phyloP scores from a whole-genome alignment of 345 rosid genomes.

The Citrus glauca region DNA sequence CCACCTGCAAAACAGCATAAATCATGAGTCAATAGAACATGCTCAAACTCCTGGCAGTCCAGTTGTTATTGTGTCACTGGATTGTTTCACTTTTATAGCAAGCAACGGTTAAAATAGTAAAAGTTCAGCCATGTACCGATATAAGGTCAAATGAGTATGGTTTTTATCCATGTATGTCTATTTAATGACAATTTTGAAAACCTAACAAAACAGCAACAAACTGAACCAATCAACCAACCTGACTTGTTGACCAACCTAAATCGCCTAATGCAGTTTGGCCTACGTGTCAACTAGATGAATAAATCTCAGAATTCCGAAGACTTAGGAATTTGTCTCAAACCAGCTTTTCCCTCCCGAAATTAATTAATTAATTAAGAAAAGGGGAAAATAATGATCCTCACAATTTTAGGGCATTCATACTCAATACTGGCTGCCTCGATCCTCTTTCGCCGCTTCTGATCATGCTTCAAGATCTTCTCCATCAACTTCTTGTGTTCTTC shows the following conservation, averaged over 20 bases:
- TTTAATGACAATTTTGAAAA: not conserved
- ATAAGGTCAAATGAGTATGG: not conserved
- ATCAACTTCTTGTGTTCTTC: slow-evolving; percentile 75
- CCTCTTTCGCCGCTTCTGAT: slow-evolving; percentile 56
- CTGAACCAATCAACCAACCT: not conserved
- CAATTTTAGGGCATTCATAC: slow-evolving; percentile 83
- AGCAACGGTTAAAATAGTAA: not conserved
- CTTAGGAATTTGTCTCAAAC: not conserved
- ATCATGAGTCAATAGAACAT: not conserved
- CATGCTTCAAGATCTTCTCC: slow-evolving; percentile 58
- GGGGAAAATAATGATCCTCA: slow-evolving; percentile 35
- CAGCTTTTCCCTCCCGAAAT: not conserved
- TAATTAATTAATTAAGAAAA: no score
- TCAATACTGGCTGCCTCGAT: slow-evolving; percentile 80
- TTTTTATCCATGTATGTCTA: not conserved
- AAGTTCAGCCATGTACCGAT: not conserved
- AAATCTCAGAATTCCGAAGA: not conserved
- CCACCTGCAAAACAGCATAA: slow-evolving; percentile 46
- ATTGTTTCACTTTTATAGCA: not conserved
- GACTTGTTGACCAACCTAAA: not conserved
- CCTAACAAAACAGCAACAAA: not conserved
- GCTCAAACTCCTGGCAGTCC: not conserved
- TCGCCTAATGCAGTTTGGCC: not conserved
- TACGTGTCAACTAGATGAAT: not conserved
- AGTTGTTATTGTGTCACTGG: not conserved